Percentiles rank a stretch among this genome's conserved stretches.
phyloP scores from a whole-genome alignment of 805 yeast genomes.

The Barnettozyma sucrosica region DNA sequence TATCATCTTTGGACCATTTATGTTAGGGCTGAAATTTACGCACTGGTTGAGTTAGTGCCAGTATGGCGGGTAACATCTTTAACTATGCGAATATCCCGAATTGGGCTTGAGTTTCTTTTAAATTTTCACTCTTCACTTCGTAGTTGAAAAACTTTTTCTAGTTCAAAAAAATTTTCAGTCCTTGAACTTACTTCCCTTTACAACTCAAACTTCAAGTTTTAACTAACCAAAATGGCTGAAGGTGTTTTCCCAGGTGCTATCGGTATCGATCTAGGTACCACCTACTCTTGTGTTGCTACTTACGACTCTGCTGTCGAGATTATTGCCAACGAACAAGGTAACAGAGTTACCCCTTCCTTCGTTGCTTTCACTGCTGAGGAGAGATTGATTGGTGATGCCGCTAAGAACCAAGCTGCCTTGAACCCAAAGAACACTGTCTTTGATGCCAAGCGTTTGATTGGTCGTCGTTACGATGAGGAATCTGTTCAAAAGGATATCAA shows the following conservation, averaged over 20 bases:
- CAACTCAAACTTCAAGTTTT: constrained; percentile 7
- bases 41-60: constrained; percentile 8
- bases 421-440: constrained; percentile 73
- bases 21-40: constrained; percentile 16
- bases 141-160: constrained; percentile 10
- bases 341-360: constrained; percentile 79
- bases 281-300: constrained; percentile 76
- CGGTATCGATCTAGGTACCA: constrained; percentile 98
- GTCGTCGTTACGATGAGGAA: constrained; percentile 70
- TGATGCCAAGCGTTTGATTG: constrained; percentile 80
- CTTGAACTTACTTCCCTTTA: constrained; percentile 7
- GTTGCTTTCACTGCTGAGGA: constrained; percentile 75
- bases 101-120: constrained; percentile 5
- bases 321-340: constrained; percentile 81
- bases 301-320: constrained; percentile 73
- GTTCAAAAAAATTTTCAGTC: constrained; percentile 9
- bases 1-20: background rate
- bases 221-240: constrained; percentile 67
- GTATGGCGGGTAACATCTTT: constrained; percentile 16
- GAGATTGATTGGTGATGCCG: constrained; percentile 79
- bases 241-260: constrained; percentile 99
- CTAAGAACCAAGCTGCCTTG: constrained; percentile 78
- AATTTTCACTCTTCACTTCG: constrained; percentile 4
- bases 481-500: constrained; percentile 84
- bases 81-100: constrained; percentile 9